Evolutionary conservation across 257 asterid genomes (phyloP), one percentile per base, ranked within the genome.

Genomic region (Nemophila menziesii): DNA sequence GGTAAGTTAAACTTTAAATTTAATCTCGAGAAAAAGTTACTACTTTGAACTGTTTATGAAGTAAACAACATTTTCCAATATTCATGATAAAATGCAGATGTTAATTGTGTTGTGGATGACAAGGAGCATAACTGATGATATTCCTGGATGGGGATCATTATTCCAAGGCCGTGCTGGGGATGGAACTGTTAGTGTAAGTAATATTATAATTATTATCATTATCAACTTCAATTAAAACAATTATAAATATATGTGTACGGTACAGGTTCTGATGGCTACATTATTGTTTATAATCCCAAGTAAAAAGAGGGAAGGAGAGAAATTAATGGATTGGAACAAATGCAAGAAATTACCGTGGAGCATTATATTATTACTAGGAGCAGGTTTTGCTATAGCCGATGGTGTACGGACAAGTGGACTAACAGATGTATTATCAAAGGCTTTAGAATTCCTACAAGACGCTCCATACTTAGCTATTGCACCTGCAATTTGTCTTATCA

Each of bases 291-390:
- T 87, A 61, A 78, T 87, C 33, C 95, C 97, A 19, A 83, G 68
- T 79, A 83, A 58, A 51, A 83, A 80, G 61, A 68, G 72, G 15
- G 36, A 46, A 23, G 93, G 95, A 29, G 93, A 83, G 73, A 87
- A 83, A 56, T 63, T 87, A 14, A 87, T 87, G 97, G 97, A 87
- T 64, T 87, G 95, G 97, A 78, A 75, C 75, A 83, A 87, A 51
- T 87, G 97, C 92, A 83, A 75, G 75, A 83, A 75, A 49, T 40
- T 87, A 16, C 95, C 97, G 5, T 87, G 97, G 97, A 64, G 62
- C 74, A 75, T 87, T 12, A 33, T 87, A 6, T 70, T 87, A 15
- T 75, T 87, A 0, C 56, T 87, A 12, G 97, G 97, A 1, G 95
- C 95, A 1, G 97, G 95, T 3, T 83, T 87, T 45, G 97, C 95